Base-by-base conservation (phyloP, 1,284 basidiomycete genomes). In the Trametes hirsuta region DNA sequence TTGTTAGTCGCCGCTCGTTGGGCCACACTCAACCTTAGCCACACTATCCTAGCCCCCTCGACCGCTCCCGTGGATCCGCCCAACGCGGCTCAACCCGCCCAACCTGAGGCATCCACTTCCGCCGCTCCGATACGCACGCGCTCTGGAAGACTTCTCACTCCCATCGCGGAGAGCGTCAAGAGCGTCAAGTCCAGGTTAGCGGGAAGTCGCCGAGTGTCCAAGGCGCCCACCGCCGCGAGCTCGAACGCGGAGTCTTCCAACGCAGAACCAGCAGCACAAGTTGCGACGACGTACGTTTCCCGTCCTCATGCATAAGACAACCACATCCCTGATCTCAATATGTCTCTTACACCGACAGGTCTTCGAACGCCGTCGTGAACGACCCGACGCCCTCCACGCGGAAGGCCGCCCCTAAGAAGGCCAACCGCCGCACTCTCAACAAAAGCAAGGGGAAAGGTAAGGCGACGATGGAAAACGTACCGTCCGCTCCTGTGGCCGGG, bases 111-210 rank as follows among this genome's bases (percentile, higher is more conserved):
- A 14, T 34, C 53, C 11, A 53, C 44, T 4, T 35, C 37, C 10
- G 25, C 49, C n/a, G 47, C 51, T 24, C 22, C 15, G n/a, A 53
- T 47, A 47, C 47, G 53, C 8, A 55, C 53, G 39, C 60, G 64
- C 40, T 65, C 64, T 24, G 61, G 61, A 22, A 44, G 41, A 30
- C 15, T 65, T 21, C 36, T 65, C 11, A 42, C 53, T 5, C 53
- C 60, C 5, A 30, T 65, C 47, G 58, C 46, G 2, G 30, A 58
- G 15, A 40, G 54, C 21, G 61, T 55, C 37, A 59, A 58, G 64
- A n/a, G 49, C 1, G 37, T 58, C 45, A 46, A 46, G 44, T 30
- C 49, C 36, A 62, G 58, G 25, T 45, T 65, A 14, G 37, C 53
- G 12, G 45, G 50, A 15, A 47, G 44, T 18, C 59, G 63, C 44